Evolutionary conservation across 306 rosid species (phyloP), one percentile per base, ranked within the genome.

Genomic region (Pyrus betulifolia): DNA sequence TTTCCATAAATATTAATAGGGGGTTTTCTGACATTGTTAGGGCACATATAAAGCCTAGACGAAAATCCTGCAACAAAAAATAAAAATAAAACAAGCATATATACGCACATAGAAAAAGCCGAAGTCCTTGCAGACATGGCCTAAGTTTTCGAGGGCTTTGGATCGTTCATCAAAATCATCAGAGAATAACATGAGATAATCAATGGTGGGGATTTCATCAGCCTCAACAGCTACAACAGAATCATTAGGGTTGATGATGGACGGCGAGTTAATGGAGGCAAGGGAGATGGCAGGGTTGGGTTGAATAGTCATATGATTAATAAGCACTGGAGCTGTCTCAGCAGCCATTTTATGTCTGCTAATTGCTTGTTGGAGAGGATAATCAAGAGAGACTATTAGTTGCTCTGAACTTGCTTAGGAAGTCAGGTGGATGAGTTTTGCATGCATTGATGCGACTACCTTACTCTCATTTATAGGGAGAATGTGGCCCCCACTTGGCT

Each of bases 21-120:
- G 59, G 9, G 18, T 4, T 1, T 52, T 54, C 8, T 54, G 59
- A 8, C 59, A 1, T 19, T 54, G 11, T 54, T 54, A 54, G 23
- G 59, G n/a, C 3, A 54, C n/a, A n/a, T 54, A 54, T 19, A 7
- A 54, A 54, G 59, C 59, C 19, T 19, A 54, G 30, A 35, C 2
- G 42, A 58, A 58, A 58, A 58, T 4, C 28, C 63, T 22, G 2
- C 22, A 10, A 11, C 22, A n/a, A n/a, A 13, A 21, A 21, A n/a
- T 12, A 22, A 58, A 21, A 58, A 11, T 4, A 58, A 58, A 60
- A 60, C 18, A 60, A 5, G 1, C 19, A 4, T 19, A 55, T 5
- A 4, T 38, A 65, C 74, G 18, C 70, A 75, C 76, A 14, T 75
- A 69, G 72, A 80, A 80, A 38, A 75, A 80, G 67, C 84, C 84